Conservation (phyloP, 2,329 filamentous ascomycete species). For the Endothia cerciana region DNA sequence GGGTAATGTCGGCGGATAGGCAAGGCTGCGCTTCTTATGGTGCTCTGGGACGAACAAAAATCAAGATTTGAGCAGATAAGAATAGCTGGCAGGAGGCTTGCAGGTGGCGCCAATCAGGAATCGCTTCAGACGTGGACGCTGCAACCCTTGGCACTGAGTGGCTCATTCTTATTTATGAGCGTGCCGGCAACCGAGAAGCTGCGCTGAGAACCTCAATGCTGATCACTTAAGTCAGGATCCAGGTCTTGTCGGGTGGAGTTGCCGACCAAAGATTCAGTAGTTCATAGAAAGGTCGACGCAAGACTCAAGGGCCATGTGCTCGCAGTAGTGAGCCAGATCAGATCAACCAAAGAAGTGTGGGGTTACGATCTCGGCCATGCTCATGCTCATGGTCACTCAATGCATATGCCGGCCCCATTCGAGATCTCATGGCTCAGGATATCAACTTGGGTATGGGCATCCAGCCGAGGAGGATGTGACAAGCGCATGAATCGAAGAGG, state of each 20-base stretch:
- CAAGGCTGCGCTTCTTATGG: conserved; percentile 7
- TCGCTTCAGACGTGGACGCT: neutral
- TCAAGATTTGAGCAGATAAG: conserved; percentile 3
- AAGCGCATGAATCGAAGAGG: neutral
- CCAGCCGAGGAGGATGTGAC: neutral
- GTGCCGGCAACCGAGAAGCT: conserved; percentile 12
- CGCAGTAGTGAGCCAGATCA: neutral
- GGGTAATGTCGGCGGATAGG: neutral
- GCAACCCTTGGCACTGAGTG: neutral
- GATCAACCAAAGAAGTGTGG: neutral
- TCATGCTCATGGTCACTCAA: neutral
- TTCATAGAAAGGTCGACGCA: neutral
- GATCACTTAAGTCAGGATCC: neutral
- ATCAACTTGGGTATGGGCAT: neutral
- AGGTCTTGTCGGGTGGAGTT: neutral
- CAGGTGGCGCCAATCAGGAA: conserved; percentile 9
- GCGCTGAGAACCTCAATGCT: neutral
- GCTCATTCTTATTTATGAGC: neutral
- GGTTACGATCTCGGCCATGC: neutral
- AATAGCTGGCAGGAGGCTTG: neutral
- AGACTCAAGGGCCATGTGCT: neutral
- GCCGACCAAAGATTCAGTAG: neutral
- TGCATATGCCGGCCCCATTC: neutral
- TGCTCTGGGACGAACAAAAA: neutral
- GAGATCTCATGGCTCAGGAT: neutral